Conservation (phyloP, 305 asterid species). For the Fraxinus nigra region DNA sequence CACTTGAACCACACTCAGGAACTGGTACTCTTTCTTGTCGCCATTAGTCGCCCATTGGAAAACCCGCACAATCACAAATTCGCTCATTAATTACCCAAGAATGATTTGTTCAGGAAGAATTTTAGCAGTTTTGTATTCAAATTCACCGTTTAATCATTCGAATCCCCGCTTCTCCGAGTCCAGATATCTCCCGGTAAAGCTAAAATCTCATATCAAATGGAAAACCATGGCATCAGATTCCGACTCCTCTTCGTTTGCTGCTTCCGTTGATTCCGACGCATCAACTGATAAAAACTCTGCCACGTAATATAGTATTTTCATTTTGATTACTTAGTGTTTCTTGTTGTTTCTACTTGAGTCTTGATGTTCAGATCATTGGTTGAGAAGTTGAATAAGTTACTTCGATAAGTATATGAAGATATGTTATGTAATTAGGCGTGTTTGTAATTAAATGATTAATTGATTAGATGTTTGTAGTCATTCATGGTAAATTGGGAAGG, state of each 20-base stretch:
- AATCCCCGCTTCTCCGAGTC: conserved; percentile 22
- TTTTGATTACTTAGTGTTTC: neutral
- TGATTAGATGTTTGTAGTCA: neutral
- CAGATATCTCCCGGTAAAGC: conserved; percentile 30
- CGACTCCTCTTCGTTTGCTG: conserved; percentile 44
- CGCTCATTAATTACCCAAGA: neutral
- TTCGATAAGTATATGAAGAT: neutral
- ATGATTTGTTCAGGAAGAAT: conserved; percentile 58
- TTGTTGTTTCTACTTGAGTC: neutral
- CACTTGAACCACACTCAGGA: conserved; percentile 8
- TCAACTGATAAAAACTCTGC: conserved; percentile 41
- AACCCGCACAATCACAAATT: neutral
- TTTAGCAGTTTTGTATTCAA: conserved; percentile 31
- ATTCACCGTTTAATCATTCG: conserved; percentile 30
- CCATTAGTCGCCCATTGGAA: conserved; percentile 2
- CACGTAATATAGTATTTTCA: conserved; percentile 29
- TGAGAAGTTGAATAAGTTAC: neutral
- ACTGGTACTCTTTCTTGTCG: conserved; percentile 14
- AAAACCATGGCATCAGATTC: conserved; percentile 55
- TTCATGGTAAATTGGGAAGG: neutral
- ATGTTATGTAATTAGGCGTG: neutral
- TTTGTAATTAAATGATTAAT: neutral
- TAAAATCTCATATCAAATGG: conserved; percentile 41
- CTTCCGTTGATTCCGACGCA: conserved; percentile 45
- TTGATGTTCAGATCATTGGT: neutral